phyloP scores from a whole-genome alignment of 192 early-diverging fungal species.

The Entomortierella chlamydospora region DNA sequence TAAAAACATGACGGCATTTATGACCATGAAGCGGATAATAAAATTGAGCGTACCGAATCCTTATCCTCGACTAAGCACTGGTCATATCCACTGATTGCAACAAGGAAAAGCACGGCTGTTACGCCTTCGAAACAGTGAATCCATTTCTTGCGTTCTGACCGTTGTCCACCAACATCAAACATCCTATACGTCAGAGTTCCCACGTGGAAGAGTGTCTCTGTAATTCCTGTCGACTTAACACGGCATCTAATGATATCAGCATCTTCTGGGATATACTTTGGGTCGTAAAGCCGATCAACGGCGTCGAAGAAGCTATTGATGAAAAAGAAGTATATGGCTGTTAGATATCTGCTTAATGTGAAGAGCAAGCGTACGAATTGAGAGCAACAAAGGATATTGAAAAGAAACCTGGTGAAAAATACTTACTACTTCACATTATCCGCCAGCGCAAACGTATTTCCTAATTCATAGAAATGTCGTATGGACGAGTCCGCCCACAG shows the following conservation, averaged over 20 bases:
- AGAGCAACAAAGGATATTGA: too few species aligned
- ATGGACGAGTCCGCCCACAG: slow-evolving; percentile 62
- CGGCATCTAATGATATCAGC: slow-evolving; percentile 71
- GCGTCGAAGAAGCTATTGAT: slow-evolving; percentile 61
- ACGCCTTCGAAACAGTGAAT: slow-evolving; percentile 67
- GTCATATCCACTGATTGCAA: slow-evolving; percentile 71
- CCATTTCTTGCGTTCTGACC: slow-evolving; percentile 68
- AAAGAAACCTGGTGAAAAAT: background rate
- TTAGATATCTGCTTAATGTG: too few species aligned
- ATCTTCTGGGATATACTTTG: slow-evolving; percentile 64
- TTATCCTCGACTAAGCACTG: slow-evolving; percentile 67
- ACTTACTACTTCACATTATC: slow-evolving; percentile 69
- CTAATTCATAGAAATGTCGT: slow-evolving; percentile 53
- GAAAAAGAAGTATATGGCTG: background rate
- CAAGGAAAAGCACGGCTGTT: slow-evolving; percentile 68
- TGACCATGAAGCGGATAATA: background rate
- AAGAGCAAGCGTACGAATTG: too few species aligned
- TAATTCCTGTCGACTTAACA: slow-evolving; percentile 71
- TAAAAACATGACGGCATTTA: too few species aligned
- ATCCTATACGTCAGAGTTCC: slow-evolving; percentile 71
- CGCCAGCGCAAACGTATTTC: slow-evolving; percentile 61
- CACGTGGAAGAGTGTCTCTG: slow-evolving; percentile 68
- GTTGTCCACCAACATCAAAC: slow-evolving; percentile 71
- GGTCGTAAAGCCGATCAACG: slow-evolving; percentile 58
- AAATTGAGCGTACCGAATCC: slow-evolving; percentile 51